Percentiles rank a stretch among this genome's conserved stretches.
Evolutionary conservation across 441 rosid genomes (phyloP).

Genomic region (Bruguiera hainesii): DNA sequence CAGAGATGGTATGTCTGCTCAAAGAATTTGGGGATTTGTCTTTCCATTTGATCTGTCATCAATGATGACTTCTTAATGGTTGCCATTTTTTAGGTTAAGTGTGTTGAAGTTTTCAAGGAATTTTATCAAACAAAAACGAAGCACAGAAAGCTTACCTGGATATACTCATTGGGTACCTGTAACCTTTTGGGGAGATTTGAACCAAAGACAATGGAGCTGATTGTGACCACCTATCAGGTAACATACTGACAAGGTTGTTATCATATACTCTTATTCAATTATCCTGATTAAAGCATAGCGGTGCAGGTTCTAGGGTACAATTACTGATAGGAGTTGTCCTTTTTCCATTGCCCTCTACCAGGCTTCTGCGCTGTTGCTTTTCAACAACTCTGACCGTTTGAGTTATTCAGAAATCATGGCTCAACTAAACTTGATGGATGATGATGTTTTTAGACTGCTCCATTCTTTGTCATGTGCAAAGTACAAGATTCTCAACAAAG

Average conservation of each 20-base stretch:
- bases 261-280: background rate
- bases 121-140: conserved; percentile 85
- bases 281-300: background rate
- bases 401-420: conserved; percentile 81
- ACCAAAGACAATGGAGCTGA: conserved; percentile 73
- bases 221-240: conserved; percentile 98
- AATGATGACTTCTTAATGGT: background rate
- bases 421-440: conserved; percentile 80
- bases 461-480: conserved; percentile 94
- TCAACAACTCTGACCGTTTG: conserved; percentile 72
- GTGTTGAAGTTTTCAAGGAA: conserved; percentile 84
- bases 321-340: background rate
- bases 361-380: conserved; percentile 87
- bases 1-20: conserved; percentile 26
- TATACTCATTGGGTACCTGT: conserved; percentile 90
- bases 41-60: background rate
- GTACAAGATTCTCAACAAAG: conserved; percentile 86
- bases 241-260: background rate
- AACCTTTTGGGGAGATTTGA: conserved; percentile 86
- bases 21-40: background rate
- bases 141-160: conserved; percentile 96
- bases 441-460: conserved; percentile 84
- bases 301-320: conserved; percentile 1
- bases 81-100: conserved; percentile 55
- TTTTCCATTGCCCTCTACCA: conserved; percentile 18